These are phyloP conservation scores for Cicer cuneatum DNA, from an alignment of 306 rosid genomes.

Conservation along the genomic window DNA sequence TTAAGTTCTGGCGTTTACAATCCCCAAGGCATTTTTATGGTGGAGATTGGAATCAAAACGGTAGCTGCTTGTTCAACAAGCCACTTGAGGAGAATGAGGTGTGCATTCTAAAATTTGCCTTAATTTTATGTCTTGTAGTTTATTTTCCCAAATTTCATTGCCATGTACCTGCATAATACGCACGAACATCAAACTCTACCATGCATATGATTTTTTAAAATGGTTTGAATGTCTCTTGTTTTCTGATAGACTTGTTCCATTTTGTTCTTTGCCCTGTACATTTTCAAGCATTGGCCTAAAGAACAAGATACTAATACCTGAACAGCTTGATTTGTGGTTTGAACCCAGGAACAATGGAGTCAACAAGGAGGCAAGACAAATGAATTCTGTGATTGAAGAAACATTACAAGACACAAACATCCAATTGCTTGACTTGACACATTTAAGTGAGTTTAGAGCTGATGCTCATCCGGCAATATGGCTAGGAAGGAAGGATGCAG, in stretches of 20 bases:
- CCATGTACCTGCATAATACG: background rate
- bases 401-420: conserved; percentile 63
- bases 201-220: conserved; percentile 26
- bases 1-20: conserved; percentile 86
- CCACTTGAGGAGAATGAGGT: conserved; percentile 84
- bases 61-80: conserved; percentile 81
- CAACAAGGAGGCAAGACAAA: conserved; percentile 76
- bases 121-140: conserved; percentile 29
- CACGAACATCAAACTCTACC: conserved; percentile 22
- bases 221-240: background rate
- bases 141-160: conserved; percentile 7
- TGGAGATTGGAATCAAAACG: conserved; percentile 95
- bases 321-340: conserved; percentile 86
- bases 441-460: conserved; percentile 81
- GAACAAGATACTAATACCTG: conserved; percentile 52
- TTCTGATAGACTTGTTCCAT: conserved; percentile 21
- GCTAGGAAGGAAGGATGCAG: conserved; percentile 90
- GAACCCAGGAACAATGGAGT: conserved; percentile 84
- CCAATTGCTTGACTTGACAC: conserved; percentile 68
- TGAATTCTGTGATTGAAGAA: conserved; percentile 67
- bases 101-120: conserved; percentile 39
- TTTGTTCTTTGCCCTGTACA: background rate
- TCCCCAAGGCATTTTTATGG: conserved; percentile 91
- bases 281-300: conserved; percentile 33
- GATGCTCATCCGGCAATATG: conserved; percentile 93